These are phyloP conservation scores for Aspergillus clavatus DNA, from an alignment of 2,329 filamentous ascomycete genomes.

Conservation along the genomic window DNA sequence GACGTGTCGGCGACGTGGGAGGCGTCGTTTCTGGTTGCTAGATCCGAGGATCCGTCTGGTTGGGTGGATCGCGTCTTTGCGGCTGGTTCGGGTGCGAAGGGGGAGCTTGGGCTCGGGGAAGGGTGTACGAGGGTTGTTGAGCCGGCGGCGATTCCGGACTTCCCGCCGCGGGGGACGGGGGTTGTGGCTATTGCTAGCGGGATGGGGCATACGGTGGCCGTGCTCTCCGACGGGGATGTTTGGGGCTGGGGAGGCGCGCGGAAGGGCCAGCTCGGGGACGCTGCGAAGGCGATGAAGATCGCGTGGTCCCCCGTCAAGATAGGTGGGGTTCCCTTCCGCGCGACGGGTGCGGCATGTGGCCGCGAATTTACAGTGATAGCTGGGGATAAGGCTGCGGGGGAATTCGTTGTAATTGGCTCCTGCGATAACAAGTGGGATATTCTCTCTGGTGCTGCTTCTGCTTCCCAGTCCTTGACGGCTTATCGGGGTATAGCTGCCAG, in stretches of 20 bases:
- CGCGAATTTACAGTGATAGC: conserved; percentile 80
- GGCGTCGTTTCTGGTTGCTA: conserved; percentile 58
- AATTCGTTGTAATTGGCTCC: conserved; percentile 64
- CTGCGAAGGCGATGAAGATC: conserved; percentile 43
- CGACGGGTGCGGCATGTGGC: conserved; percentile 66
- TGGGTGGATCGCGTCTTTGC: conserved; percentile 50
- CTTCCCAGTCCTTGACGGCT: conserved; percentile 35
- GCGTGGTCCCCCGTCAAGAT: conserved; percentile 60
- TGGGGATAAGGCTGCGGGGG: conserved; percentile 49
- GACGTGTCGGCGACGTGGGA: conserved; percentile 72
- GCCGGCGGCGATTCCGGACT: conserved; percentile 52
- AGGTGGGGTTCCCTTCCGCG: conserved; percentile 55
- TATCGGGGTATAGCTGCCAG: conserved; percentile 67
- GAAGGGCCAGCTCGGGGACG: conserved; percentile 74
- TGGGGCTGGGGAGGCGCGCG: conserved; percentile 87
- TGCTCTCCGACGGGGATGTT: conserved; percentile 69
- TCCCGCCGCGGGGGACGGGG: conserved; percentile 57
- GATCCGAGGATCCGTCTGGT: conserved; percentile 35
- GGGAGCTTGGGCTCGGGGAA: conserved; percentile 64
- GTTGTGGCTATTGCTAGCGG: conserved; percentile 65
- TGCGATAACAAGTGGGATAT: conserved; percentile 63
- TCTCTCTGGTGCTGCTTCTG: conserved; percentile 54
- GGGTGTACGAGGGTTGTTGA: conserved; percentile 24
- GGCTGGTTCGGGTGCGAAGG: conserved; percentile 63
- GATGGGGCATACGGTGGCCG: conserved; percentile 70